phyloP scores from a whole-genome alignment of 441 rosid species.

The Eutrema salsugineum region DNA sequence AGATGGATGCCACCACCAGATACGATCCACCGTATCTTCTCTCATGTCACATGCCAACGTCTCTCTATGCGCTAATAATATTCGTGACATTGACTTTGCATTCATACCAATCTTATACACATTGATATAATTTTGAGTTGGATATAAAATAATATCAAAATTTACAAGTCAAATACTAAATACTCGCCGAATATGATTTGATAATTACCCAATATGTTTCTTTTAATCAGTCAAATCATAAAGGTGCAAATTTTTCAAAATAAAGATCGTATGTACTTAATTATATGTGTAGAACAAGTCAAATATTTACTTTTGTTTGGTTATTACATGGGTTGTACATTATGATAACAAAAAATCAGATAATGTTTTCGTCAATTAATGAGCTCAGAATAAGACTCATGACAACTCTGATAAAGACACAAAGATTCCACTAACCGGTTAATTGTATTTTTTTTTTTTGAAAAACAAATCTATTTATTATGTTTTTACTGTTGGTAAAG shows the following conservation, averaged over 20 bases:
- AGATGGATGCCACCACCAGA: constrained; percentile 16
- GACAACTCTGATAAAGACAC: constrained; percentile 8
- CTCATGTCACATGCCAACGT: constrained; percentile 25
- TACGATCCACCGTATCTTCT: constrained; percentile 27
- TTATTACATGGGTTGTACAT: not conserved
- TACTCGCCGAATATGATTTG: constrained; percentile 8
- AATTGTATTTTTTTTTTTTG: not conserved
- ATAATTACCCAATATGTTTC: not conserved
- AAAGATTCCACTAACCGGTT: constrained; percentile 1
- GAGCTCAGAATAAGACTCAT: constrained; percentile 2
- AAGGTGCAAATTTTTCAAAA: not conserved
- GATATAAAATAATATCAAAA: not conserved
- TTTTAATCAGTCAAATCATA: constrained; percentile 11
- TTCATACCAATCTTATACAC: constrained; percentile 9
- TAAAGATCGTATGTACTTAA: not conserved
- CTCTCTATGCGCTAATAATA: constrained; percentile 16
- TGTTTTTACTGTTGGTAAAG: not conserved
- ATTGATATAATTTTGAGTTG: not conserved
- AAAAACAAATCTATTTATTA: not conserved
- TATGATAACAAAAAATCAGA: not conserved
- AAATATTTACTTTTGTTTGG: not conserved
- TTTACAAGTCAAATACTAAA: constrained; percentile 22
- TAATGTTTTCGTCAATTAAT: not conserved
- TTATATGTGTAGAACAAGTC: constrained; percentile 4
- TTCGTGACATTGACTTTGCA: constrained; percentile 32